A percentile compares a stretch with the other conserved stretches of the same genome.
Evolutionary conservation across 2,329 filamentous ascomycete genomes (phyloP).

Genomic region (Fusarium pseudograminearum): DNA sequence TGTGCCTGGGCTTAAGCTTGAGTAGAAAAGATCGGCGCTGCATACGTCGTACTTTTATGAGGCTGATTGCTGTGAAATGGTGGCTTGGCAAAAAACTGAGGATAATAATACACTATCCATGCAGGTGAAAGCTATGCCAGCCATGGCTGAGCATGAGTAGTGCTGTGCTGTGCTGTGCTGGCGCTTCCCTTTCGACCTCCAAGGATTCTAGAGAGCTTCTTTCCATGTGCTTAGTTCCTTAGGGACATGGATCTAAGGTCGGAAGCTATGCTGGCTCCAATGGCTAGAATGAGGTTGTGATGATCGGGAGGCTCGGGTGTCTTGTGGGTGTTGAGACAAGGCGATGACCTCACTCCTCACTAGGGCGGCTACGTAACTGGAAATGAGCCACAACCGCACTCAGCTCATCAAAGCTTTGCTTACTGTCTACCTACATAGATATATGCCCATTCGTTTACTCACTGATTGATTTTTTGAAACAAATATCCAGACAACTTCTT

Average conservation of each 20-base stretch:
- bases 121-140: not conserved
- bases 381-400: constrained; percentile 36
- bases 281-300: not conserved
- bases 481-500: not conserved
- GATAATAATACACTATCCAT: not conserved
- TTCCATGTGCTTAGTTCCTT: not conserved
- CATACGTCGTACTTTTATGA: constrained; percentile 22
- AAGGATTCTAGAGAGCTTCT: constrained; percentile 5
- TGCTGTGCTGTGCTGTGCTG: not conserved
- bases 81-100: constrained; percentile 21
- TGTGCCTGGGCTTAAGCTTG: constrained; percentile 7
- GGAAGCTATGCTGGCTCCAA: not conserved
- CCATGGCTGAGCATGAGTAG: constrained; percentile 15
- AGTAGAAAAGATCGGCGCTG: constrained; percentile 28
- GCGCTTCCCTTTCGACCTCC: not conserved
- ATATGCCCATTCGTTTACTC: constrained; percentile 1
- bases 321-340: constrained; percentile 12
- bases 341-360: constrained; percentile 45
- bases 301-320: constrained; percentile 37
- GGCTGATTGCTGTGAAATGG: constrained; percentile 23
- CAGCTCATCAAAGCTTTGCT: constrained; percentile 12
- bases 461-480: not conserved
- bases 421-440: not conserved
- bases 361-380: constrained; percentile 35
- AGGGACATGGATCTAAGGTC: not conserved